Percentiles rank a stretch among this genome's conserved stretches.
Evolutionary conservation across 441 rosid species (phyloP).

Genomic region (Theobroma grandiflorum): DNA sequence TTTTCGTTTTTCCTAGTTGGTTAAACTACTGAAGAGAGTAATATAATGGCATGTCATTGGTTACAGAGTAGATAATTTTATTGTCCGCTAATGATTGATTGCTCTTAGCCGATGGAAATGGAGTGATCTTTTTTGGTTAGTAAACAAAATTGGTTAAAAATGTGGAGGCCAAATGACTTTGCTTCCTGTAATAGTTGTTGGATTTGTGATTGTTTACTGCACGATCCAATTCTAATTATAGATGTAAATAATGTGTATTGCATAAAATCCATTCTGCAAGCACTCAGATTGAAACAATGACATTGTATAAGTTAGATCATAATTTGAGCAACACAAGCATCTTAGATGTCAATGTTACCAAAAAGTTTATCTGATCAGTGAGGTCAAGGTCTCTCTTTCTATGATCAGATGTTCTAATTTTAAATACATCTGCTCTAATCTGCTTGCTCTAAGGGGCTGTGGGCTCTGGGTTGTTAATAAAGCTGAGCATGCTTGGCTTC

Average conservation of each 20-base stretch:
- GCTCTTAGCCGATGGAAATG: not conserved
- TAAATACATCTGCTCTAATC: not conserved
- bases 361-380: not conserved
- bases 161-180: not conserved
- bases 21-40: not conserved
- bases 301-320: not conserved
- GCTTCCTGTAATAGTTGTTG: not conserved
- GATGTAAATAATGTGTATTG: not conserved
- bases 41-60: not conserved
- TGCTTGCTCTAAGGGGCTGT: not conserved
- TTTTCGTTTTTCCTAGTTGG: not conserved
- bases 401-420: not conserved
- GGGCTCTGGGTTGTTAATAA: no score
- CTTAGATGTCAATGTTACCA: not conserved
- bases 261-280: not conserved
- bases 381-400: not conserved
- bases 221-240: not conserved
- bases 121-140: not conserved
- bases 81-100: not conserved
- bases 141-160: not conserved
- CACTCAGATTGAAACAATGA: not conserved
- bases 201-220: constrained; percentile 9
- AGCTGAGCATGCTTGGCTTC: no score
- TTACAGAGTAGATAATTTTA: not conserved
- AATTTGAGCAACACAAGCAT: not conserved